These are phyloP conservation scores for Pichia inconspicua DNA, from an alignment of 1,139 yeast genomes.

Conservation along the genomic window DNA sequence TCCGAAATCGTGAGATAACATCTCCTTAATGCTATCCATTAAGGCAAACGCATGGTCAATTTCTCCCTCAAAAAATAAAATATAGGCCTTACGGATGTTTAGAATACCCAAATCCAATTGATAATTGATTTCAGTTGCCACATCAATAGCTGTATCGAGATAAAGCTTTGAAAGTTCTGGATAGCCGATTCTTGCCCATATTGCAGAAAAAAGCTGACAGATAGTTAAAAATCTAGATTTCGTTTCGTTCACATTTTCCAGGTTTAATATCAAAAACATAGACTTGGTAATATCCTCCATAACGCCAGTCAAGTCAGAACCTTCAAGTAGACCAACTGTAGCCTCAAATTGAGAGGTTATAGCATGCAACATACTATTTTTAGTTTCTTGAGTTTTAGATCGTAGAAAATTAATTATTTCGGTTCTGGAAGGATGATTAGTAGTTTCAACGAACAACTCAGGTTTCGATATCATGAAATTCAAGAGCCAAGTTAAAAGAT, in stretches of 20 bases:
- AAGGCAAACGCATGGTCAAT: slow-evolving; percentile 31
- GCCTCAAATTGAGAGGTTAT: slow-evolving; percentile 57
- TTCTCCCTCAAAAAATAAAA: slow-evolving; percentile 35
- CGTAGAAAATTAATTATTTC: slow-evolving; percentile 61
- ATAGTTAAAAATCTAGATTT: slow-evolving; percentile 37
- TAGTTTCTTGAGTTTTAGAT: slow-evolving; percentile 43
- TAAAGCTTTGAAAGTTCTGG: slow-evolving; percentile 40
- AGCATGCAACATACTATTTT: slow-evolving; percentile 46
- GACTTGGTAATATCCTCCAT: slow-evolving; percentile 51
- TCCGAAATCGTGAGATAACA: slow-evolving; percentile 27
- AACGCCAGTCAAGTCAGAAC: slow-evolving; percentile 38
- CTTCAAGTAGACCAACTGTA: slow-evolving; percentile 42
- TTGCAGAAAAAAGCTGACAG: slow-evolving; percentile 38
- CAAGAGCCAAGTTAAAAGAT: slow-evolving; percentile 73
- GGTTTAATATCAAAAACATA: slow-evolving; percentile 42
- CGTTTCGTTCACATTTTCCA: slow-evolving; percentile 24
- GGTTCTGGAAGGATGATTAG: slow-evolving; percentile 35
- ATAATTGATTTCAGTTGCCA: slow-evolving; percentile 20
- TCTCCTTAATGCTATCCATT: slow-evolving; percentile 15
- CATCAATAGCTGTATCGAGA: slow-evolving; percentile 37
- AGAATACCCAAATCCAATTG: slow-evolving; percentile 19
- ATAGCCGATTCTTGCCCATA: slow-evolving; percentile 49
- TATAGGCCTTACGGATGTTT: slow-evolving; percentile 33
- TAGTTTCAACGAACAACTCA: slow-evolving; percentile 37
- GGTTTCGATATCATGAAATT: slow-evolving; percentile 67